Base-by-base conservation (phyloP, 257 asterid genomes). In the Solanum ossicruentum region DNA sequence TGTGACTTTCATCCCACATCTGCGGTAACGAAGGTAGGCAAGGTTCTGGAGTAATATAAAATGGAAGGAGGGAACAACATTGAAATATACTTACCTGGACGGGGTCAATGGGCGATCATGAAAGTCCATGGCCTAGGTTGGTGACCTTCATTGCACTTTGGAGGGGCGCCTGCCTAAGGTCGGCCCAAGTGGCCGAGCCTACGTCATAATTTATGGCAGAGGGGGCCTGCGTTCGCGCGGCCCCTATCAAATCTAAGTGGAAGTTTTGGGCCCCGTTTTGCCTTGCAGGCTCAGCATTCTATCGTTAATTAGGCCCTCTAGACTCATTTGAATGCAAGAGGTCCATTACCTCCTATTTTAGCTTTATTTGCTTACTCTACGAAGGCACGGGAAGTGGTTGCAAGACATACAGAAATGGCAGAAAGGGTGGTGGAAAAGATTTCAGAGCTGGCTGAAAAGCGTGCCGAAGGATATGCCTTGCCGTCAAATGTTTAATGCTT, bases 301-400 rank as follows among this genome's bases (percentile, higher is more conserved):
- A 28, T 28, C 2, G 2, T 28, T 2, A 28, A 28, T 2, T 28
- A 28, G 32, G 32, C 2, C 32, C 32, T 28, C 32, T 1, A n/a
- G n/a, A n/a, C n/a, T n/a, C n/a, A 86, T 90, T 91, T 91, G 90
- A 89, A 43, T 52, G 7, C 10, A 79, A 84, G 23, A 85, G 93
- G 13, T 56, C 89, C 10, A 12, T 84, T 32, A 61, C 86, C 86
- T 41, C 92, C 93, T 78, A 83, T 94, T 39, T 83, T 87, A 78
- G 91, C 97, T 49, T 82, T 95, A 32, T 94, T 94, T 78, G 93
- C 96, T 82, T 95, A 98, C 85, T 93, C 98, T 81, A 95, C 67
- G 84, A 2, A 28, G 32, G 32, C 98, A 95, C 67, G 84, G 97
- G 93, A 47, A 92, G 92, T 49, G 94, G 98, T 26, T 95, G 98